phyloP scores from a whole-genome alignment of 768 basidiomycete genomes.

The Lactifluus subvellereus region DNA sequence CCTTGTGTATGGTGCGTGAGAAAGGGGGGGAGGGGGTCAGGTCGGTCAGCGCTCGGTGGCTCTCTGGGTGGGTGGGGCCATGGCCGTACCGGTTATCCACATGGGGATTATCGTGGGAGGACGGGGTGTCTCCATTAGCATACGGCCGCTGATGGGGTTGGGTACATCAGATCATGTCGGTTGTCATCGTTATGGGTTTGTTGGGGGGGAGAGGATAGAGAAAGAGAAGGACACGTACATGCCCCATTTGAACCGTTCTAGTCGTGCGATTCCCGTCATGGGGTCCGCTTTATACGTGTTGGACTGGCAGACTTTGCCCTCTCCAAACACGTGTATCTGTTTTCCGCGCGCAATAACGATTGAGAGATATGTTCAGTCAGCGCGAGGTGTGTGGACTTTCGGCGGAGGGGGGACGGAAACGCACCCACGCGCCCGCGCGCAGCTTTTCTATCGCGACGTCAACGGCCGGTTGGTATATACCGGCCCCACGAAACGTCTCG shows the following conservation, averaged over 20 bases:
- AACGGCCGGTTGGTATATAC: conserved; percentile 82
- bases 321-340: conserved; percentile 86
- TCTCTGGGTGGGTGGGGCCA: too few species aligned
- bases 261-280: conserved; percentile 38
- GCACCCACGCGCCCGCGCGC: conserved; percentile 80
- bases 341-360: too few species aligned
- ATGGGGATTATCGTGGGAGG: conserved; percentile 84
- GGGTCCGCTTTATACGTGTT: conserved; percentile 38
- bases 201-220: not conserved
- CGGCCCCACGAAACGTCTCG: conserved; percentile 87
- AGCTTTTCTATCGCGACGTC: conserved; percentile 78
- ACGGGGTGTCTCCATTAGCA: conserved; percentile 62
- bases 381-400: too few species aligned
- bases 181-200: too few species aligned
- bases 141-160: conserved; percentile 55
- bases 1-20: conserved; percentile 34
- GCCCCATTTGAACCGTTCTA: conserved; percentile 93
- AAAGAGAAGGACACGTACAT: conserved; percentile 51
- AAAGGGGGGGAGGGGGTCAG: too few species aligned
- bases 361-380: too few species aligned
- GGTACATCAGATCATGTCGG: too few species aligned
- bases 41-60: too few species aligned
- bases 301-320: conserved; percentile 83
- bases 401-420: conserved; percentile 25
- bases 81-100: conserved; percentile 74